phyloP scores from a whole-genome alignment of 371 early-diverging fungal genomes.

The Chytridium lagenaria region DNA sequence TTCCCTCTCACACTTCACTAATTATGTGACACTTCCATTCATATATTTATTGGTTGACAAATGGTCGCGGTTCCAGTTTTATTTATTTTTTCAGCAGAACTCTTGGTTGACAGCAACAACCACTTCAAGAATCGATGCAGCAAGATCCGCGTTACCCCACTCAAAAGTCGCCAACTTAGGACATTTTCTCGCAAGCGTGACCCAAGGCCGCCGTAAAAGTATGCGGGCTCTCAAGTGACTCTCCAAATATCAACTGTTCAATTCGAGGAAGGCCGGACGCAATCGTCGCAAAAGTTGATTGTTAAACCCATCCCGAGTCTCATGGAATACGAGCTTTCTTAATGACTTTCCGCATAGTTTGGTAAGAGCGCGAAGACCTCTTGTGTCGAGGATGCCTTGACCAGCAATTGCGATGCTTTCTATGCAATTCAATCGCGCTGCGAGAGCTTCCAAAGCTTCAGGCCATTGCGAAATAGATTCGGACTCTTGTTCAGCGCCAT shows the following conservation, averaged over 20 bases:
- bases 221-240: neutral
- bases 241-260: slow-evolving; percentile 13
- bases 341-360: neutral
- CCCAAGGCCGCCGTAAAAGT: slow-evolving; percentile 5
- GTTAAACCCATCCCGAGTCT: neutral
- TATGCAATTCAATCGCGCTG: neutral
- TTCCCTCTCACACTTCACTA: no score
- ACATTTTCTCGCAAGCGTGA: slow-evolving; percentile 7
- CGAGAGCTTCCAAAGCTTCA: neutral
- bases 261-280: no score
- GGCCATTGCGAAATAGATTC: neutral
- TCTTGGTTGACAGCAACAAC: neutral
- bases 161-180: neutral
- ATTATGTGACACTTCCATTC: no score
- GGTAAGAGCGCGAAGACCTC: neutral
- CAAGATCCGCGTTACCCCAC: neutral
- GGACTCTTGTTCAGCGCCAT: neutral
- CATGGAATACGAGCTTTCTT: neutral
- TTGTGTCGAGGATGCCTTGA: neutral
- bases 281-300: neutral
- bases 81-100: no score
- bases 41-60: no score
- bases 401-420: neutral
- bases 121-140: neutral
- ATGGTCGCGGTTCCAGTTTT: no score